phyloP scores from a whole-genome alignment of 345 rosid genomes.

The Linum trigynum region DNA sequence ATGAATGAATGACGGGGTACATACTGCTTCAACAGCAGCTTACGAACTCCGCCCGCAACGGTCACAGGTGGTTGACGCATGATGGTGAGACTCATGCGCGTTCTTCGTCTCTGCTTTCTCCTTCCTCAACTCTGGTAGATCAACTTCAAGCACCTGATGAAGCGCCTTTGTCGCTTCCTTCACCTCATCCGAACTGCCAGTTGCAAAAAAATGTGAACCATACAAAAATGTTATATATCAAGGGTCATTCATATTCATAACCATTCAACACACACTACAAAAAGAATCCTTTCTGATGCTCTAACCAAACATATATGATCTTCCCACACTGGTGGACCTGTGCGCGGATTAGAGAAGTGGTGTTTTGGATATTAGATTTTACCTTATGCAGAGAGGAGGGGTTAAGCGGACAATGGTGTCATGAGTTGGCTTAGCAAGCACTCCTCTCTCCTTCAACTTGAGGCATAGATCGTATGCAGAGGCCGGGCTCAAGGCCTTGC shows the following conservation, averaged over 20 bases:
- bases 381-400: conserved; percentile 94
- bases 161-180: conserved; percentile 59
- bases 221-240: neutral
- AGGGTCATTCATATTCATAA: neutral
- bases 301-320: no score
- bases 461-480: conserved; percentile 89
- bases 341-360: neutral
- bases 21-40: neutral
- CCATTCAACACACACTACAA: neutral
- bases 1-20: neutral
- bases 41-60: conserved; percentile 69
- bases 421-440: conserved; percentile 94
- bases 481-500: conserved; percentile 45
- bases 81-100: conserved; percentile 19
- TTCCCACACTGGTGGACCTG: no score
- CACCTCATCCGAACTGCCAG: conserved; percentile 65
- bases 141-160: conserved; percentile 62
- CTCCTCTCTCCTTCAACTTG: conserved; percentile 80
- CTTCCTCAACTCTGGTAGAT: conserved; percentile 50
- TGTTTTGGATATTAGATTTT: neutral
- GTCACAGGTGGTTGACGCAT: conserved; percentile 40
- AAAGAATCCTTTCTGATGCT: no score
- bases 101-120: conserved; percentile 36
- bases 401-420: conserved; percentile 80
- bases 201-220: neutral